These are phyloP conservation scores for Magnusiomyces tetraspermus DNA, from an alignment of 1,139 yeast species.

Conservation along the genomic window DNA sequence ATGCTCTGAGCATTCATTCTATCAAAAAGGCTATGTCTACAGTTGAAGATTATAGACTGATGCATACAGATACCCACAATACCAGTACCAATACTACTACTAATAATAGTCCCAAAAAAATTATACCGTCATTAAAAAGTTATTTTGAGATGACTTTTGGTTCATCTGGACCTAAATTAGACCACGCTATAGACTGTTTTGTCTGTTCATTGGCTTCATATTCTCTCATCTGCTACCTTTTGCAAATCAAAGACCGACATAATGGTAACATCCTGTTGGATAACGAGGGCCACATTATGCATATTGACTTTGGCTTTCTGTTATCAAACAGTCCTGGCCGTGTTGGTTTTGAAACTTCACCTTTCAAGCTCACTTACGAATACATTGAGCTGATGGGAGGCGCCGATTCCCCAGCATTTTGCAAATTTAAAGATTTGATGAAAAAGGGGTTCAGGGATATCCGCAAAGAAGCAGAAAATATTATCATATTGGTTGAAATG, in stretches of 20 bases:
- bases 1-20: conserved; percentile 87
- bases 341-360: conserved; percentile 94
- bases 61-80: conserved; percentile 34
- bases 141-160: conserved; percentile 44
- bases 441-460: conserved; percentile 65
- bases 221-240: conserved; percentile 74
- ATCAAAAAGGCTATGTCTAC: conserved; percentile 85
- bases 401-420: conserved; percentile 46
- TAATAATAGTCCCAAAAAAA: conserved; percentile 45
- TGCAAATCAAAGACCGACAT: conserved; percentile 91
- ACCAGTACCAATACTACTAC: too few species aligned
- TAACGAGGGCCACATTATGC: conserved; percentile 88
- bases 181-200: conserved; percentile 71
- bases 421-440: conserved; percentile 49
- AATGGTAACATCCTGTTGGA: conserved; percentile 94
- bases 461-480: conserved; percentile 60
- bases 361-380: conserved; percentile 82
- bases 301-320: conserved; percentile 90
- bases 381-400: conserved; percentile 87
- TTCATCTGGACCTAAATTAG: conserved; percentile 34
- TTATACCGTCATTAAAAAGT: conserved; percentile 61
- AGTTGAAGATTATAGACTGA: conserved; percentile 43
- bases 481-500: conserved; percentile 73
- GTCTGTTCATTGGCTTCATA: conserved; percentile 80
- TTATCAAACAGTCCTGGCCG: conserved; percentile 92